Evolutionary conservation across 177 flowering plant species (phyloP).

Genomic region (Vitis hybrid): DNA sequence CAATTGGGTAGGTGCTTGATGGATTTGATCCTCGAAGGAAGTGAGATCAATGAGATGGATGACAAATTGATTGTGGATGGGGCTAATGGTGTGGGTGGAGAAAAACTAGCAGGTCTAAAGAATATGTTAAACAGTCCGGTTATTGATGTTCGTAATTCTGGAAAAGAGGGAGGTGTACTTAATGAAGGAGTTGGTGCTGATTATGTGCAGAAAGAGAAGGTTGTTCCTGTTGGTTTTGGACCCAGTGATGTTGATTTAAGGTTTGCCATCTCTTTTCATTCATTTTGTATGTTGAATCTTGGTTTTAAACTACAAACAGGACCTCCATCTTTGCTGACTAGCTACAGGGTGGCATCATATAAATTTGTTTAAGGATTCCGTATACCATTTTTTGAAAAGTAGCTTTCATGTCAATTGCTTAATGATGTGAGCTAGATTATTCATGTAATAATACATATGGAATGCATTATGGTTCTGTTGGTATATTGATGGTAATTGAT

Average conservation of each 20-base stretch:
- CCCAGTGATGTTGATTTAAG: slow-evolving; percentile 68
- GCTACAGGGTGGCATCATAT: background rate
- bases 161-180: slow-evolving; percentile 72
- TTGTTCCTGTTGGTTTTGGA: slow-evolving; percentile 69
- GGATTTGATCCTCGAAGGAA: slow-evolving; percentile 61
- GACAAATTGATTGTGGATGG: slow-evolving; percentile 78
- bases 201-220: slow-evolving; percentile 94
- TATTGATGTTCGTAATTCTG: slow-evolving; percentile 73
- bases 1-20: slow-evolving; percentile 59
- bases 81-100: slow-evolving; percentile 94
- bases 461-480: background rate
- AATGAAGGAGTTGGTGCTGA: slow-evolving; percentile 97
- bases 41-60: slow-evolving; percentile 12
- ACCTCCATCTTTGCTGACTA: background rate
- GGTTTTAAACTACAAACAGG: background rate
- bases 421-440: background rate
- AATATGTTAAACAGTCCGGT: slow-evolving; percentile 39
- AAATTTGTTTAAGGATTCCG: no score
- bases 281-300: background rate
- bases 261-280: slow-evolving; percentile 36
- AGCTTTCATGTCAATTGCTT: background rate
- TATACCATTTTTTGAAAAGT: background rate
- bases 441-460: background rate
- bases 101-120: slow-evolving; percentile 59
- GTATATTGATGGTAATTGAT: background rate